Evolutionary conservation across 73 alveolate species (phyloP).

Genomic region (Paramecium biaurelia): DNA sequence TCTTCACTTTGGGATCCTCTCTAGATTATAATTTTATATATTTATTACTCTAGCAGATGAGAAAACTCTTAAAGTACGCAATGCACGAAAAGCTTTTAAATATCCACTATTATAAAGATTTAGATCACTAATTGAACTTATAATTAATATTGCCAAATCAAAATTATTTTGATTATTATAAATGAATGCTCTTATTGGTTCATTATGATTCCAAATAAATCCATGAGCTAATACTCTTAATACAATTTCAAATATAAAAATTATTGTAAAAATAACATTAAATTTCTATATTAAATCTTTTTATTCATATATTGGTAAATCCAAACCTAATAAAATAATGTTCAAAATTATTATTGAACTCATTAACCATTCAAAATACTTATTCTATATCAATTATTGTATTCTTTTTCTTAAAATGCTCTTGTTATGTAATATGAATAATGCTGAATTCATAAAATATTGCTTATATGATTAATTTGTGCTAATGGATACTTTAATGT

Average conservation of each 20-base stretch:
- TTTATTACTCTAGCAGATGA: neutral
- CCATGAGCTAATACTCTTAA: neutral
- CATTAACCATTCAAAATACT: constrained; percentile 29
- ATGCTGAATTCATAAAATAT: neutral
- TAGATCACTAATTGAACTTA: neutral
- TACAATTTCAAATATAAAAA: neutral
- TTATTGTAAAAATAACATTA: neutral
- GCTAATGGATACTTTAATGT: neutral
- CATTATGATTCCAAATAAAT: neutral
- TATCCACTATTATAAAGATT: neutral
- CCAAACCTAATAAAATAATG: neutral
- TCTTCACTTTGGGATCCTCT: constrained; percentile 36
- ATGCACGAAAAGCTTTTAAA: neutral
- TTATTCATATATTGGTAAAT: neutral
- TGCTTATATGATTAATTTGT: neutral
- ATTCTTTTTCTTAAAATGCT: neutral
- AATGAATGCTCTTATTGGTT: neutral
- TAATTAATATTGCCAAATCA: neutral
- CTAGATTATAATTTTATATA: neutral
- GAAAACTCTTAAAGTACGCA: neutral
- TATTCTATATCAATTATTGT: neutral
- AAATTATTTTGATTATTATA: neutral
- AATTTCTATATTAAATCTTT: neutral
- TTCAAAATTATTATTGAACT: neutral
- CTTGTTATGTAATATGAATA: neutral